Evolutionary conservation across 768 basidiomycete genomes (phyloP).

Genomic region (Pleurotus giganteus): DNA sequence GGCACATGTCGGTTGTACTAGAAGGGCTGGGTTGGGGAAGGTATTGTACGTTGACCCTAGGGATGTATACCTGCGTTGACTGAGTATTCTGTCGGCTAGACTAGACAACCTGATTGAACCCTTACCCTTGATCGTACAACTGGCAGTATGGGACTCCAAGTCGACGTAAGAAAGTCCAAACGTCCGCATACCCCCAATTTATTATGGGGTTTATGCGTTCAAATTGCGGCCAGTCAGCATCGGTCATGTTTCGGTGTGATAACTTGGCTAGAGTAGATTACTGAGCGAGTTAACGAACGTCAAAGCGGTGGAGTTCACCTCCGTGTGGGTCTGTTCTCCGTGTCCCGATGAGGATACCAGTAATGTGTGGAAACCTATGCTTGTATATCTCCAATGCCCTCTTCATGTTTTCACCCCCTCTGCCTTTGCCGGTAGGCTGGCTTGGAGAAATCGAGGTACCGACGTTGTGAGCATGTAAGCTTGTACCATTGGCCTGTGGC

Average conservation of each 20-base stretch:
- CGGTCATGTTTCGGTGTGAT: conserved; percentile 74
- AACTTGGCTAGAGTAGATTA: conserved; percentile 54
- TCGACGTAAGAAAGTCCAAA: conserved; percentile 83
- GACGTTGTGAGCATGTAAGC: conserved; percentile 16
- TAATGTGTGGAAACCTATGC: conserved; percentile 57
- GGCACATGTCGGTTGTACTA: conserved; percentile 24
- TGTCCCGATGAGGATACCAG: conserved; percentile 87
- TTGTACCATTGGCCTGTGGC: conserved; percentile 16
- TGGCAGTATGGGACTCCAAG: conserved; percentile 82
- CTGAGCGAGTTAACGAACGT: not conserved
- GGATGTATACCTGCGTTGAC: conserved; percentile 87
- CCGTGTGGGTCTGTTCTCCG: conserved; percentile 91
- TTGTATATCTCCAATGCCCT: conserved; percentile 76
- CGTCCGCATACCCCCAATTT: conserved; percentile 87
- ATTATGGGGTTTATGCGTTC: conserved; percentile 95
- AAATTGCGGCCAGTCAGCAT: conserved; percentile 85
- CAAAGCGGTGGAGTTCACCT: conserved; percentile 42
- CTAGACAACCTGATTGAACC: conserved; percentile 11
- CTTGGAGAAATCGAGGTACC: conserved; percentile 23
- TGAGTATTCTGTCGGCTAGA: not conserved
- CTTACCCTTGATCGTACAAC: conserved; percentile 90
- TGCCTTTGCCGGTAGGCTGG: conserved; percentile 46
- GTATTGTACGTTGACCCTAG: conserved; percentile 96
- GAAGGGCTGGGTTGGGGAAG: conserved; percentile 87
- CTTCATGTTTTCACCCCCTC: conserved; percentile 74